Base-by-base conservation (phyloP, 202 grass and related monocot genomes). In the Musa balbisiana region DNA sequence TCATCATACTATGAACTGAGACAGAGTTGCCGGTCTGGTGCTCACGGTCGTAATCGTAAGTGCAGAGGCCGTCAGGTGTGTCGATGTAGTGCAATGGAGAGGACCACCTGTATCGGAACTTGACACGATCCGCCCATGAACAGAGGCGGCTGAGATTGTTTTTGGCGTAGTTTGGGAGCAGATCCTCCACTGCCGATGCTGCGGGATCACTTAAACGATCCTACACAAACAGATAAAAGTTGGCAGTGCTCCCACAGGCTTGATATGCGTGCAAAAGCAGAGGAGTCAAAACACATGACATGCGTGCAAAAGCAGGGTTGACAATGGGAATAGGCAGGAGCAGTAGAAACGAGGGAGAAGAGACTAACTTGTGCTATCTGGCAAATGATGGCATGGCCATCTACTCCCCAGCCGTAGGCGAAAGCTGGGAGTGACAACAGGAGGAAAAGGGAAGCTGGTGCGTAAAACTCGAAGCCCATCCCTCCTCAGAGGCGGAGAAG, bases 81-180 rank as follows among this genome's bases (percentile, higher is more conserved):
- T 89, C 76, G 43, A 71, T 75, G 69, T 82, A 92, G 52, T 92
- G 89, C 1, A 89, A 79, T 0, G 81, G 63, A 73, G 83, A 86
- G 1, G 89, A 86, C 89, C 89, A 92, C 11, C 9, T 21, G 81
- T 82, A 92, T 24, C 79, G 69, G 76, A 84, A 92, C 1, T 86
- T 73, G 73, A 84, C 53, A 3, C 0, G 14, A 73, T 92, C 89
- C 52, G 89, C 86, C 89, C 89, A 92, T 14, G 84, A 74, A 62
- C 89, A 92, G 49, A 78, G 64, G 21, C 80, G 76, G 25, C 83
- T 86, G 16, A 92, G 84, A 0, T 92, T 79, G 53, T 84, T 82
- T n/a, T 64, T 59, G 25, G 86, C 86, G 74, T 77, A 86, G 24
- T 16, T 76, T 16, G 89, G 89, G 24, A 92, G 86, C 11, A 92